A percentile compares a stretch with the other conserved stretches of the same genome.
These are phyloP conservation scores for Phytophthora ramorum DNA, from an alignment of 352 stramenopile species.

Conservation along the genomic window DNA sequence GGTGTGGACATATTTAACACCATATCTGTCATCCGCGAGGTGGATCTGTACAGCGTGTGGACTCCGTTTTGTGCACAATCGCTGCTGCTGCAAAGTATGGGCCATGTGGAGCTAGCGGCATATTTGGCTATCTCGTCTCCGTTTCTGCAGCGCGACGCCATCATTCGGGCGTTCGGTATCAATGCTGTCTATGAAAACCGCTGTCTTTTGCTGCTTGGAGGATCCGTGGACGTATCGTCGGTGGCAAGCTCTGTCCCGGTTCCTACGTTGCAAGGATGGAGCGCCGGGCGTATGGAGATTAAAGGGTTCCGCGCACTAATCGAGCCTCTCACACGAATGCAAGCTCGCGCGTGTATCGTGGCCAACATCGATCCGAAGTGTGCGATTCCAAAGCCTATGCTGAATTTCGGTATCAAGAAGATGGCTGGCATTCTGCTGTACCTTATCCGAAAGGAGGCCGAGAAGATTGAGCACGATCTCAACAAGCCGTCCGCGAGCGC, in stretches of 20 bases:
- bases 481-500: slow-evolving; percentile 34
- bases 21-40: slow-evolving; percentile 82
- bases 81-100: slow-evolving; percentile 56
- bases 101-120: slow-evolving; percentile 61
- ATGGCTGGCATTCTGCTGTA: slow-evolving; percentile 80
- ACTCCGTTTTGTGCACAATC: slow-evolving; percentile 81
- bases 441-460: slow-evolving; percentile 76
- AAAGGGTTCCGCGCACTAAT: slow-evolving; percentile 78
- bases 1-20: slow-evolving; percentile 87
- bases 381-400: slow-evolving; percentile 64
- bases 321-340: slow-evolving; percentile 73
- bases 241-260: slow-evolving; percentile 45
- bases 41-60: slow-evolving; percentile 79
- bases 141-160: slow-evolving; percentile 70
- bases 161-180: slow-evolving; percentile 78
- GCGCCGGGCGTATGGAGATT: slow-evolving; percentile 74
- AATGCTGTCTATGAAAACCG: slow-evolving; percentile 83
- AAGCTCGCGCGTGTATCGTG: slow-evolving; percentile 76
- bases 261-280: slow-evolving; percentile 73
- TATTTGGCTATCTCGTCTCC: slow-evolving; percentile 82
- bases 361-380: slow-evolving; percentile 84
- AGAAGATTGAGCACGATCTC: slow-evolving; percentile 77
- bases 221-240: slow-evolving; percentile 51
- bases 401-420: slow-evolving; percentile 90
- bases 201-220: slow-evolving; percentile 71